Percentiles rank a stretch among this genome's conserved stretches.
These are phyloP conservation scores for Aspergillus niger DNA, from an alignment of 2,329 filamentous ascomycete species.

Conservation along the genomic window DNA sequence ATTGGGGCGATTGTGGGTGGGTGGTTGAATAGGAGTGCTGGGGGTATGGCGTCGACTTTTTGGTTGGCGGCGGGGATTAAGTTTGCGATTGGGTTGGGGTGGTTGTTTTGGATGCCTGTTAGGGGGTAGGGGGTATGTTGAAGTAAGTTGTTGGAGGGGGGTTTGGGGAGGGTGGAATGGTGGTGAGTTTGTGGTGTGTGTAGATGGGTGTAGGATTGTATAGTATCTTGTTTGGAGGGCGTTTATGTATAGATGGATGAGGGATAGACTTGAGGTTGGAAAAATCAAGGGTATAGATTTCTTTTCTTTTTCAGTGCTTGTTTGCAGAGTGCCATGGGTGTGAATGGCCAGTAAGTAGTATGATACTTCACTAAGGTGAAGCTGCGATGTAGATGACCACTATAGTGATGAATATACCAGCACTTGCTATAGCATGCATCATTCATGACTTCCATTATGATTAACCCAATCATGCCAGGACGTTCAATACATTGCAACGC, in stretches of 20 bases:
- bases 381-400: neutral
- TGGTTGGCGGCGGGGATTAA: constrained; percentile 48
- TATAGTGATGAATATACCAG: neutral
- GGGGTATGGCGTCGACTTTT: constrained; percentile 46
- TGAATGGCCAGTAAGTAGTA: neutral
- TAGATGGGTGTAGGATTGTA: neutral
- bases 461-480: constrained; percentile 21
- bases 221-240: neutral
- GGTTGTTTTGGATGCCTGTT: constrained; percentile 41
- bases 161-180: neutral
- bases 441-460: constrained; percentile 22
- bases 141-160: neutral
- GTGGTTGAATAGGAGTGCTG: constrained; percentile 45
- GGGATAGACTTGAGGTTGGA: neutral
- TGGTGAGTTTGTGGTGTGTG: neutral
- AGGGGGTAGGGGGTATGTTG: neutral
- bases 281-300: neutral
- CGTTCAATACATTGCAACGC: constrained; percentile 18
- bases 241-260: neutral
- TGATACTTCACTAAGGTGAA: neutral
- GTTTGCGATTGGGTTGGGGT: constrained; percentile 37
- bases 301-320: neutral
- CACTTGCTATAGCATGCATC: neutral
- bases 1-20: constrained; percentile 46
- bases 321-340: neutral